Evolutionary conservation across 352 stramenopile species (phyloP).

Genomic region (Phytopythium litorale): DNA sequence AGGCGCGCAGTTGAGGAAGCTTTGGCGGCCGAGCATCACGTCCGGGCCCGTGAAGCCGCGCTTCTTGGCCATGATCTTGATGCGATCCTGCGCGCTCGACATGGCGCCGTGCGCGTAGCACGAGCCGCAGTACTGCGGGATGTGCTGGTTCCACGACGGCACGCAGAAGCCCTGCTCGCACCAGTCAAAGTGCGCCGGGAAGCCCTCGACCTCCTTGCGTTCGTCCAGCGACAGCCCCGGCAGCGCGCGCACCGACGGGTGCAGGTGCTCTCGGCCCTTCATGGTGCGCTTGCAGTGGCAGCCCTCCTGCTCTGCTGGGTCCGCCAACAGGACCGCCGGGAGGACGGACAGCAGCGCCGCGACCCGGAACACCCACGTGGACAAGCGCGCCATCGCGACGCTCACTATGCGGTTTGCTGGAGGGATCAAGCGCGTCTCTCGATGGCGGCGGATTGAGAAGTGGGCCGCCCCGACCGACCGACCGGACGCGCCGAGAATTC

Average conservation of each 20-base stretch:
- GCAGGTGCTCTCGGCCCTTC: conserved; percentile 67
- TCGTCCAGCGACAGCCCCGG: conserved; percentile 38
- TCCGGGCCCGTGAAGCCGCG: conserved; percentile 56
- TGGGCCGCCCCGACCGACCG: not conserved
- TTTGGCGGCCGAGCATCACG: conserved; percentile 77
- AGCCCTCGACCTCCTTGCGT: conserved; percentile 25
- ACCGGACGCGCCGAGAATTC: not conserved
- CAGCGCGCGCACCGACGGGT: conserved; percentile 41
- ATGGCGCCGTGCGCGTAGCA: conserved; percentile 79
- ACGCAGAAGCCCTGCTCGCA: conserved; percentile 74
- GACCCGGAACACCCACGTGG: not conserved
- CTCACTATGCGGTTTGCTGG: not conserved
- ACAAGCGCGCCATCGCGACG: conserved; percentile 2
- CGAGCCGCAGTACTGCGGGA: conserved; percentile 84
- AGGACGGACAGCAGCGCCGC: conserved; percentile 13
- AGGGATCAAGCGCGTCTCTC: not conserved
- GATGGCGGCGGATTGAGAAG: not conserved
- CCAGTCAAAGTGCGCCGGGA: conserved; percentile 89
- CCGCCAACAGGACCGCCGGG: conserved; percentile 6
- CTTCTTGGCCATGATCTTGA: conserved; percentile 78
- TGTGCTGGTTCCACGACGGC: conserved; percentile 84
- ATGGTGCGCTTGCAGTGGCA: conserved; percentile 70
- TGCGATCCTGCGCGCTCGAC: conserved; percentile 72
- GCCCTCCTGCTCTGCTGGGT: conserved; percentile 10
- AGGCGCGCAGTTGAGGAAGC: conserved; percentile 78